phyloP scores from a whole-genome alignment of 805 yeast genomes.

The Suhomyces faveliae region DNA sequence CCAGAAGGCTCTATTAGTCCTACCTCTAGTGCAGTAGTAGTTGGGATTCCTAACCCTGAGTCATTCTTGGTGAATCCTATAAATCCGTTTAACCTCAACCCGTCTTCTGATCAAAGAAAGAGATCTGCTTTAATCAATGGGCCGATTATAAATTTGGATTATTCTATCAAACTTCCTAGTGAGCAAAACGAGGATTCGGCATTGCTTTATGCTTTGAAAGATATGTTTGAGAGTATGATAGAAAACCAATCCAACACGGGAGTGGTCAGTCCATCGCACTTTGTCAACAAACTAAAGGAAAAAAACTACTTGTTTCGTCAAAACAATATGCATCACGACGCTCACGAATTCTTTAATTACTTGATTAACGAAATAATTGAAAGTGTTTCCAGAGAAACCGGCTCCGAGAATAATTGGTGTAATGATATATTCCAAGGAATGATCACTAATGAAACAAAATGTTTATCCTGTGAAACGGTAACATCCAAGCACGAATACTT shows the following conservation, averaged over 20 bases:
- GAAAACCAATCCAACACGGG: conserved; percentile 72
- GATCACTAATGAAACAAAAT: conserved; percentile 82
- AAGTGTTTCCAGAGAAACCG: conserved; percentile 46
- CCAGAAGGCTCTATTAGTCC: conserved; percentile 25
- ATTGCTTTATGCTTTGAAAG: conserved; percentile 65
- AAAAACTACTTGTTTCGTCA: conserved; percentile 85
- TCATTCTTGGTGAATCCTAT: conserved; percentile 31
- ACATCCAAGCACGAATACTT: conserved; percentile 84
- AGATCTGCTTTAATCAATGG: conserved; percentile 75
- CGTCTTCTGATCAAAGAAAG: conserved; percentile 69
- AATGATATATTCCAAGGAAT: conserved; percentile 80
- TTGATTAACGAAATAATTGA: conserved; percentile 68
- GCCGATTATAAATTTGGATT: conserved; percentile 81
- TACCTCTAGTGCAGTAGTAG: conserved; percentile 32
- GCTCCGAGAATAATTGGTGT: conserved; percentile 46
- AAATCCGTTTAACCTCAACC: conserved; percentile 40
- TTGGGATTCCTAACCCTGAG: conserved; percentile 45
- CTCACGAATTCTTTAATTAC: conserved; percentile 93
- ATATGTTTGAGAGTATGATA: conserved; percentile 77
- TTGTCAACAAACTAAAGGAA: conserved; percentile 72
- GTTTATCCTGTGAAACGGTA: conserved; percentile 82
- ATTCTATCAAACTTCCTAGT: conserved; percentile 47
- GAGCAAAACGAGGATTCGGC: conserved; percentile 30
- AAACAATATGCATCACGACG: conserved; percentile 93
- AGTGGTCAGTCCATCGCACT: conserved; percentile 76